Evolutionary conservation across 768 basidiomycete genomes (phyloP), one percentile per base, ranked within the genome.

Genomic region (Panaeolus cyanescens): DNA sequence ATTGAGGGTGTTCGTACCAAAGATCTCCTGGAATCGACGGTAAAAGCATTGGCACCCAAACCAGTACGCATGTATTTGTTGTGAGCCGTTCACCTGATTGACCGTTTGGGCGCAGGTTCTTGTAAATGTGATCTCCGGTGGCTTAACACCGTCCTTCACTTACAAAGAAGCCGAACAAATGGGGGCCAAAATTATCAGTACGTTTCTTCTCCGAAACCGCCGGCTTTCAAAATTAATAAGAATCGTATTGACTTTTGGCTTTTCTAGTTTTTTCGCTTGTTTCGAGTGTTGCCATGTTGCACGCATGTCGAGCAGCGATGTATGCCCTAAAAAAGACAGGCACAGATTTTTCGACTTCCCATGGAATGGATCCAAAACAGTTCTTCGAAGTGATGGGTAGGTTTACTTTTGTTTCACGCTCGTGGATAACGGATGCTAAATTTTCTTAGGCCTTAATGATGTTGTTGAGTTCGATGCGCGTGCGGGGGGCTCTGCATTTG

Each of bases 301-400:
- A 92, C 67, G 89, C 84, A 17, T 83, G 89, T 58, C 87, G 89
- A 50, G 84, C 84, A 5, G 90, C 90, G 6, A 90, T 91, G 87
- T 81, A 81, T 17, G 83, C 86, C 1, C 74, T 92, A 40, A 90
- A 88, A 75, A 89, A 89, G 76, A 91, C 88, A 3, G 90, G 90
- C 15, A 91, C 89, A 10, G 90, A 92, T 70, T 90, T 87, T 66
- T 63, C 72, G 15, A 74, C 77, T 25, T 76, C 81, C 17, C 77
- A 77, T 66, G 87, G 90, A 17, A 91, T 92, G 90, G 88, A 89
- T 66, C 90, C 90, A 6, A 88, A 86, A 69, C 79, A 83, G 59
- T 91, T 91, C 80, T 91, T 92, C 71, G 83, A 88, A 68, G 86
- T 90, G 58, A 88, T 91, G 88, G 89, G 88, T 87, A 68, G 45